Evolutionary conservation across 176 grass and related monocot species (phyloP), one percentile per base, ranked within the genome.

Genomic region (Otatea glauca): DNA sequence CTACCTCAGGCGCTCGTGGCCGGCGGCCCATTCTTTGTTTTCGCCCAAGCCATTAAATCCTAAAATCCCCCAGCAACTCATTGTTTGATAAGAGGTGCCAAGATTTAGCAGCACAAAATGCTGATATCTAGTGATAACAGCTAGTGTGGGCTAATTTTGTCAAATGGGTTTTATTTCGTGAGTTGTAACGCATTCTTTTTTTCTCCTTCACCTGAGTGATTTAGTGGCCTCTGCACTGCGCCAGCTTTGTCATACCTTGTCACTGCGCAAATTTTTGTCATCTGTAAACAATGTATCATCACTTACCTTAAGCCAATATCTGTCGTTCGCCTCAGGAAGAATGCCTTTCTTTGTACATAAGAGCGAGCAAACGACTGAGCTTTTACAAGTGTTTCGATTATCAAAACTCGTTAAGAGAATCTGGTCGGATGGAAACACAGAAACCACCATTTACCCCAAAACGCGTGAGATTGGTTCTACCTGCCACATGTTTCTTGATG

Each of bases 241-340:
- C 80, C 69, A 63, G 84, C 79, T 79, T 83, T 79, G 68, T 83
- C 84, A 66, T 70, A 70, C 45, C 0, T 4, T 81, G 54, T 65
- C 59, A 55, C 21, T 39, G 88, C 29, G 68, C 88, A 79, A 87
- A 79, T 49, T 83, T 83, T 83, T 90, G 88, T 79, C 68, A 70
- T 23, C 25, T 87, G 80, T 91, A 91, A 90, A 82, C 76, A 74
- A 77, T 90, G 75, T 87, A 90, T 62, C 24, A 75, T 48, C 5
- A 70, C 48, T 59, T 43, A 3, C 60, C 49, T 60, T 77, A 29
- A 82, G 35, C 69, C 24, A 21, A 24, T 76, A 66, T 50, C 48
- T 83, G 38, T 48, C 45, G 83, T 83, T 78, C 77, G 47, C 34
- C 56, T 37, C 12, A 2, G 7, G 44, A 32, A 34, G n/a, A 10